Percentiles rank a stretch among this genome's conserved stretches.
Evolutionary conservation across 176 grass and related monocot genomes (phyloP).

Genomic region (Bromus sterilis): DNA sequence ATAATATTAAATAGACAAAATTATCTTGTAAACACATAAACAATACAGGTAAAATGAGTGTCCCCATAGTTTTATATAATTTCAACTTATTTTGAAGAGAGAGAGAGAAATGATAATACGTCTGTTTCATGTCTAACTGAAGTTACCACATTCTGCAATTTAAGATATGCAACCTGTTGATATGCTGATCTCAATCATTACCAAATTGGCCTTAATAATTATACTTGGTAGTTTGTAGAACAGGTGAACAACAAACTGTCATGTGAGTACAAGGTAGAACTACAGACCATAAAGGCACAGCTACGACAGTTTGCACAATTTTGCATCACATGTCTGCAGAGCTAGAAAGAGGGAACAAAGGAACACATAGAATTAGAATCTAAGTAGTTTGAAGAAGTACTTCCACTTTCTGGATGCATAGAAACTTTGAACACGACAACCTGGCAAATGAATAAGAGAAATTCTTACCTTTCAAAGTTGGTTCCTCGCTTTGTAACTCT

Average conservation of each 20-base stretch:
- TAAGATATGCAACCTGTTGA: background rate
- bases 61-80: background rate
- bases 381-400: background rate
- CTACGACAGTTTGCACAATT: background rate
- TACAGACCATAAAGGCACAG: background rate
- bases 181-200: background rate
- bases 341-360: background rate
- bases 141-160: conserved; percentile 10
- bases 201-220: background rate
- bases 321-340: background rate
- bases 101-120: background rate
- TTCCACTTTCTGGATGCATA: background rate
- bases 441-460: background rate
- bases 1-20: background rate
- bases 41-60: background rate
- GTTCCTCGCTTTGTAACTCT: background rate
- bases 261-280: background rate
- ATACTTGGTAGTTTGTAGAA: background rate
- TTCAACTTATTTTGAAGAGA: background rate
- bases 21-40: background rate
- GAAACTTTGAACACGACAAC: background rate
- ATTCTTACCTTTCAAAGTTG: conserved; percentile 22
- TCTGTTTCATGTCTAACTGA: background rate
- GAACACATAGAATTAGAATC: conserved; percentile 16
- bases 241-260: background rate